A percentile compares a stretch with the other conserved stretches of the same genome.
phyloP scores from a whole-genome alignment of 2,329 filamentous ascomycete species.

The Ophiostoma novo-ulmi region DNA sequence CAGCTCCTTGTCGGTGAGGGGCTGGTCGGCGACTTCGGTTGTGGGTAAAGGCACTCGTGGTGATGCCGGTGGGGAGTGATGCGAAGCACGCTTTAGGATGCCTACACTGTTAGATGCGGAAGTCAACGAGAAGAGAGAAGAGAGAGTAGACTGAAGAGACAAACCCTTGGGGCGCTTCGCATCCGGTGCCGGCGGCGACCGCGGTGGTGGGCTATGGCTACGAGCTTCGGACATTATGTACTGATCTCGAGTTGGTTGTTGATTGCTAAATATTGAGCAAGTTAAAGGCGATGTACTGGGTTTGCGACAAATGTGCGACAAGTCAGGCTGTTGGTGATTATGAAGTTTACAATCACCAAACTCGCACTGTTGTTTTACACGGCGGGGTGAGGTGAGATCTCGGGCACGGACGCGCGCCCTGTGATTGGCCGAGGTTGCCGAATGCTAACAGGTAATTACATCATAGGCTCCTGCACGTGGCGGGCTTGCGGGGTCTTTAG shows the following conservation, averaged over 20 bases:
- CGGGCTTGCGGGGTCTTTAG: neutral
- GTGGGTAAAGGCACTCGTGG: constrained; percentile 42
- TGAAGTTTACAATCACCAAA: neutral
- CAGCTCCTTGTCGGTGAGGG: constrained; percentile 74
- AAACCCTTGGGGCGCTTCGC: constrained; percentile 45
- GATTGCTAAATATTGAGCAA: neutral
- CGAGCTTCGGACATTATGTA: constrained; percentile 20
- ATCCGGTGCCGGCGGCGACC: constrained; percentile 41
- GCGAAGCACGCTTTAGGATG: constrained; percentile 87
- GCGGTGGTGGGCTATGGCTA: constrained; percentile 25
- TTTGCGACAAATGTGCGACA: neutral
- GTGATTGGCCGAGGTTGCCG: neutral
- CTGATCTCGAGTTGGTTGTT: neutral
- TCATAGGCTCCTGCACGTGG: neutral
- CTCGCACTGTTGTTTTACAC: constrained; percentile 7
- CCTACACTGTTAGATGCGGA: constrained; percentile 47
- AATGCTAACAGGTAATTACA: neutral
- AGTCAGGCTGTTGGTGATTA: neutral
- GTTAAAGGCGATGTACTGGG: neutral
- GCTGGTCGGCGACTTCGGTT: constrained; percentile 38
- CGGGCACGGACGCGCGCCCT: neutral
- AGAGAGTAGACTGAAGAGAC: constrained; percentile 21
- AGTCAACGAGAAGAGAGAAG: neutral
- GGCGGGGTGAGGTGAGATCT: neutral
- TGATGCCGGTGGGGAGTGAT: constrained; percentile 53